Base-by-base conservation (phyloP, 2,329 filamentous ascomycete species). In the Fusarium marasasianum region DNA sequence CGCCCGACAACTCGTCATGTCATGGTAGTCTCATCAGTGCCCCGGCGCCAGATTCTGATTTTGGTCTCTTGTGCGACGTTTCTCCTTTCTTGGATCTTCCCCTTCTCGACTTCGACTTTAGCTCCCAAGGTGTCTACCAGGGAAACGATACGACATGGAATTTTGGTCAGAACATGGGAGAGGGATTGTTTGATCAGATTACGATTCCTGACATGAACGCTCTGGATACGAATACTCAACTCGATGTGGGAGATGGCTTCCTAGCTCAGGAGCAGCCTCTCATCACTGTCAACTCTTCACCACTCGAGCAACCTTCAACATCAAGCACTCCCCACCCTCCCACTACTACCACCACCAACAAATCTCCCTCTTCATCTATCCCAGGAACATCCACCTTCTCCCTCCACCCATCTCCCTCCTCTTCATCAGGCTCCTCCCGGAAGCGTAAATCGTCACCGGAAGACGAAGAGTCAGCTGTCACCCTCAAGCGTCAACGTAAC, bases 401-500 rank as follows among this genome's bases (percentile, higher is more conserved):
- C 22, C 57, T 75, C 2, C 70, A 76, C 59, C 68, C 66, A 50
- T 77, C 66, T 29, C 76, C 68, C 29, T 69, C 64, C 22, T 72
- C 69, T 22, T 73, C 76, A 14, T 67, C 67, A 17, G n/a, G 53
- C 56, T 72, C 66, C 26, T 75, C 64, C n/a, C 72, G 18, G 60
- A 78, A 78, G 66, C 76, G 76, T 56, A 78, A 78, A 47, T 65
- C 69, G 6, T 72, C 79, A 5, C 67, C 71, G 8, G 72, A 75
- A 37, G 78, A 79, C 13, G 78, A 80, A 18, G 64, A 74, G 22
- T 71, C 71, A 8, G 70, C 73, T 33, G 74, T 80, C 10, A 78
- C 81, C 24, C 78, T 85, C 77, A 93, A 93, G 81, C 90, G 92
- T 35, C 88, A 89, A 70, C 88, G 89, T 70, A 93, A 94, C 81